Base-by-base conservation (phyloP, 768 basidiomycete species). In the Pholiota conissans region DNA sequence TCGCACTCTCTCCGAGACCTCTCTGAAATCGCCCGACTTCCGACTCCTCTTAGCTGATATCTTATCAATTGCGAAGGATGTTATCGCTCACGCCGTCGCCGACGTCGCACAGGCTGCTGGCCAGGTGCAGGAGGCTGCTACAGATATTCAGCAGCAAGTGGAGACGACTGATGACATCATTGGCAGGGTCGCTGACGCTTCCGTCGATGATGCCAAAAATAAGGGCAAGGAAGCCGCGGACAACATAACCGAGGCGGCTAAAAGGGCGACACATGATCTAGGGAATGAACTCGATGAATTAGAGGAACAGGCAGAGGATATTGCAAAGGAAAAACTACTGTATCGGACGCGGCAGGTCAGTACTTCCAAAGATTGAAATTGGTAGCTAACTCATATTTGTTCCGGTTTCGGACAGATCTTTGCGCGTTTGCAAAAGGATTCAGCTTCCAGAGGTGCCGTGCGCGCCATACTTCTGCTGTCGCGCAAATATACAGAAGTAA, bases 11-110 rank as follows among this genome's bases (percentile, higher is more conserved):
- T 50, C 67, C 29, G 57, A 59, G 28, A 68, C 72, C 4, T 46
- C 67, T 5, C 45, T 76, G 22, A 72, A 71, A 5, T 78, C 77
- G 2, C 61, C 73, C 18, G 64, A 69, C 5, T 74, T 77, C 65
- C 73, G 76, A 3, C 65, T 73, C 29, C 54, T 75, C 16, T 54
- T 76, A 6, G 63, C 63, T n/a, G 74, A 76, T 49, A 57, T 72
- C 1, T 56, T 75, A 30, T 54, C 63, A 14, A 72, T 74, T 11
- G 58, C 68, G 7, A 70, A 70, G 37, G 68, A 75, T 26, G 58
- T 72, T 9, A 51, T 75, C 5, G 71, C 71, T 0, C 69, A 70
- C 32, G 64, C 67, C 3, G 76, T 75, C 10, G 60, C 65, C 9
- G 72, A 75, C 26, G 62, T 75, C 18, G 70, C 61, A 28, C 58